A percentile compares a stretch with the other conserved stretches of the same genome.
Evolutionary conservation across 208 protist species (phyloP).

Genomic region (Zelonia costaricensis): DNA sequence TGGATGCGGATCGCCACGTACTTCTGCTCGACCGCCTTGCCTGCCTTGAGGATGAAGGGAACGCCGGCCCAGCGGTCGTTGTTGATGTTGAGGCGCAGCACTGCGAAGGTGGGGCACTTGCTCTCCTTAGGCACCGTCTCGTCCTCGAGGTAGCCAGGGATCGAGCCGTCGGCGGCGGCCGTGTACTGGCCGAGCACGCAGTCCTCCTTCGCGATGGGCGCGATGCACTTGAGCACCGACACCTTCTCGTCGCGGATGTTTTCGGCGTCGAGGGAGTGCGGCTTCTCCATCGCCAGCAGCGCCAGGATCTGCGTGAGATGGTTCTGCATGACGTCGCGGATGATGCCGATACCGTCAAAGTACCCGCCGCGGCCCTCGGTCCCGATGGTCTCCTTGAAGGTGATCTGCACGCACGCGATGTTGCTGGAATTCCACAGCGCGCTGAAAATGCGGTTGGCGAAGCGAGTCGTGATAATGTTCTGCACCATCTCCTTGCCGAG

Average conservation of each 20-base stretch:
- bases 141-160: conserved; percentile 91
- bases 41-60: conserved; percentile 92
- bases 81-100: conserved; percentile 83
- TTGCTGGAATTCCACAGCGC: conserved; percentile 89
- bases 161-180: conserved; percentile 65
- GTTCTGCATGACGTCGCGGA: conserved; percentile 95
- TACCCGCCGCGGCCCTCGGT: conserved; percentile 93
- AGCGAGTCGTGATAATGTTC: conserved; percentile 93
- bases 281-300: conserved; percentile 94
- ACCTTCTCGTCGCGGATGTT: conserved; percentile 94
- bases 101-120: conserved; percentile 90
- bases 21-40: conserved; percentile 90
- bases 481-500: conserved; percentile 95
- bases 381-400: conserved; percentile 94
- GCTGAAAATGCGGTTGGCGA: conserved; percentile 93
- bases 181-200: conserved; percentile 94
- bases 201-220: conserved; percentile 61
- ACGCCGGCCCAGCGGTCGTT: conserved; percentile 95
- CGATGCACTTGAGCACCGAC: conserved; percentile 71
- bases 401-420: conserved; percentile 91
- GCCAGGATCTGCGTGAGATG: conserved; percentile 94
- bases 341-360: conserved; percentile 94
- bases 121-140: conserved; percentile 73
- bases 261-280: conserved; percentile 73
- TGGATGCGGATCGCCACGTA: conserved; percentile 84